Conservation (phyloP, 2,329 filamentous ascomycete species). For the Fusarium sulawesiense region DNA sequence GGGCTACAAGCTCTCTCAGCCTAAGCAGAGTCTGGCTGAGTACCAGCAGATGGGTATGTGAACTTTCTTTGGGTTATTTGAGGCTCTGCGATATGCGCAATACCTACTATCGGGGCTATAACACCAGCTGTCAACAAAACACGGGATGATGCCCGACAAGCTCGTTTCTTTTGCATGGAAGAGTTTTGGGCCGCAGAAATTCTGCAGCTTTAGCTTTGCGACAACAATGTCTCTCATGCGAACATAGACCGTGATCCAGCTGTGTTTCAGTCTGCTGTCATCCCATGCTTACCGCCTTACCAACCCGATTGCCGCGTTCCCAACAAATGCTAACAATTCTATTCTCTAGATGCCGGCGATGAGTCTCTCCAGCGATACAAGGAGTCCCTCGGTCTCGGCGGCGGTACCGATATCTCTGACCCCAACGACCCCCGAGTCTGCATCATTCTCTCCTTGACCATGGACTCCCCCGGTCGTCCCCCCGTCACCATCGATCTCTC, state of each 20-base stretch:
- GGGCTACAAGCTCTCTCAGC: conserved; percentile 97
- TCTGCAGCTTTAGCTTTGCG: neutral
- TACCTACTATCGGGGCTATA: conserved; percentile 5
- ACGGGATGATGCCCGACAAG: conserved; percentile 24
- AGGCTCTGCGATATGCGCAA: conserved; percentile 32
- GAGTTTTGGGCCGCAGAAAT: neutral
- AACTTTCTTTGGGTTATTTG: neutral
- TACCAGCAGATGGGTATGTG: conserved; percentile 90
- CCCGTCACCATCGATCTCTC: conserved; percentile 93
- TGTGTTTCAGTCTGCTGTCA: neutral
- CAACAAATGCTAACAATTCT: conserved; percentile 34
- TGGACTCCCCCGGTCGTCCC: conserved; percentile 83
- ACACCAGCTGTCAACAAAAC: conserved; percentile 14
- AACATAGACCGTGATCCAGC: neutral
- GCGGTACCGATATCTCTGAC: conserved; percentile 77
- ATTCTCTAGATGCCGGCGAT: conserved; percentile 73
- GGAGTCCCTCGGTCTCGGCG: conserved; percentile 88
- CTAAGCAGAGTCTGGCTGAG: conserved; percentile 95
- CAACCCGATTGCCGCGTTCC: neutral
- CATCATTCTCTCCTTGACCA: conserved; percentile 90
- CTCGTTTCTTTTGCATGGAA: neutral
- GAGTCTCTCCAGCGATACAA: conserved; percentile 98
- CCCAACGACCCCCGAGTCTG: conserved; percentile 87
- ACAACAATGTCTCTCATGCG: neutral
- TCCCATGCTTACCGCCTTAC: conserved; percentile 7